phyloP scores from a whole-genome alignment of 176 grass and related monocot species.

The Triticum dicoccoides region DNA sequence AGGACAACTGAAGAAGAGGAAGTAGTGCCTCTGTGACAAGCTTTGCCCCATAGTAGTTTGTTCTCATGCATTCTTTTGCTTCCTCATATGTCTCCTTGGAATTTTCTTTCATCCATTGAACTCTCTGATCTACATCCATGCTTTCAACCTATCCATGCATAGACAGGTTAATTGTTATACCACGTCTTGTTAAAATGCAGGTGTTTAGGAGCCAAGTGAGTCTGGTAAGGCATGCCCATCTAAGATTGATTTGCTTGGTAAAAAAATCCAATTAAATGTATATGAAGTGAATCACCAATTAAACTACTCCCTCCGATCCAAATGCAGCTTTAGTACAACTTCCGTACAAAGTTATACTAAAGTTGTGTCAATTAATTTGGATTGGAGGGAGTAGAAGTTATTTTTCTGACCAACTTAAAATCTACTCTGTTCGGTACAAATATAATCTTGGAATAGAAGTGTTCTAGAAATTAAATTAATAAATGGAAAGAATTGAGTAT shows the following conservation, averaged over 20 bases:
- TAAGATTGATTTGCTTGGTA: neutral
- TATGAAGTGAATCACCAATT: neutral
- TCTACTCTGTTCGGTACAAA: neutral
- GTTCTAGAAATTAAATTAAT: neutral
- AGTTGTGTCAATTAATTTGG: no score
- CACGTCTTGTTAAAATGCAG: neutral
- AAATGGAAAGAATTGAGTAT: neutral
- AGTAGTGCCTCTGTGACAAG: slow-evolving; percentile 50
- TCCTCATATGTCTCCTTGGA: slow-evolving; percentile 46
- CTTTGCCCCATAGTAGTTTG: slow-evolving; percentile 62
- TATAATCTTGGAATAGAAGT: neutral
- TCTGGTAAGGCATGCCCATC: neutral
- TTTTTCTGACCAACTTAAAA: neutral
- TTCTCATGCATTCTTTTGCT: slow-evolving; percentile 52
- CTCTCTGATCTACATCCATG: slow-evolving; percentile 41
- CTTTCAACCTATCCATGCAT: slow-evolving; percentile 19
- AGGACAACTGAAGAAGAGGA: slow-evolving; percentile 58
- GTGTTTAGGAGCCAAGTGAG: neutral
- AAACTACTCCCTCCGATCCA: neutral
- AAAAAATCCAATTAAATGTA: neutral
- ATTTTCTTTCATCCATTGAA: slow-evolving; percentile 47
- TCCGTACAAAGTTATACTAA: no score
- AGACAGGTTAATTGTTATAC: neutral
- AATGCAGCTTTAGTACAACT: no score
- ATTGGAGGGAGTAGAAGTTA: neutral